These are phyloP conservation scores for Erythrophleum fordii DNA, from an alignment of 306 rosid species.

Conservation along the genomic window DNA sequence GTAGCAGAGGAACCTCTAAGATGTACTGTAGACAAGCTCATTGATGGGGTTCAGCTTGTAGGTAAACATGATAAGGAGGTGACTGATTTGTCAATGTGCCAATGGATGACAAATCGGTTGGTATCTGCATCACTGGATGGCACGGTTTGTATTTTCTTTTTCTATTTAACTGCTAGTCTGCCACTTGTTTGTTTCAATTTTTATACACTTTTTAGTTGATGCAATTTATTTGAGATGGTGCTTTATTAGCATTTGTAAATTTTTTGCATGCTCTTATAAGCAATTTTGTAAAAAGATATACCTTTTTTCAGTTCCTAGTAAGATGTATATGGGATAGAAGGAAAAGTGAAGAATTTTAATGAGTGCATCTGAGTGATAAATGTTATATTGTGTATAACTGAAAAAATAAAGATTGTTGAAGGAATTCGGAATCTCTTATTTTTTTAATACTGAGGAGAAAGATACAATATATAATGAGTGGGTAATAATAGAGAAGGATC, in stretches of 20 bases:
- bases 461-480: too few relatives aligned
- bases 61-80: constrained; percentile 95
- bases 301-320: neutral
- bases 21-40: constrained; percentile 82
- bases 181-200: neutral
- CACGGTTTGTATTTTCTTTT: constrained; percentile 62
- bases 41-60: constrained; percentile 93
- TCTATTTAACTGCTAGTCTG: constrained; percentile 19
- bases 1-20: constrained; percentile 81
- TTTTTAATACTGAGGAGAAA: too few relatives aligned
- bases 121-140: constrained; percentile 98
- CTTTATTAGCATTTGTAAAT: neutral
- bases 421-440: too few relatives aligned
- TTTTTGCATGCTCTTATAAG: neutral
- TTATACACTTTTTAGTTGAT: neutral
- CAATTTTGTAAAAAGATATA: too few relatives aligned
- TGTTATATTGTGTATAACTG: neutral
- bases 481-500: too few relatives aligned
- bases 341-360: neutral
- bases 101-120: constrained; percentile 97
- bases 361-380: neutral
- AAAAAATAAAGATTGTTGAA: neutral
- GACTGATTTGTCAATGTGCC: constrained; percentile 98
- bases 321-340: neutral
- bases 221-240: neutral